Evolutionary conservation across 2,329 filamentous ascomycete species (phyloP), one percentile per base, ranked within the genome.

Genomic region (Aspergillus neotritici): DNA sequence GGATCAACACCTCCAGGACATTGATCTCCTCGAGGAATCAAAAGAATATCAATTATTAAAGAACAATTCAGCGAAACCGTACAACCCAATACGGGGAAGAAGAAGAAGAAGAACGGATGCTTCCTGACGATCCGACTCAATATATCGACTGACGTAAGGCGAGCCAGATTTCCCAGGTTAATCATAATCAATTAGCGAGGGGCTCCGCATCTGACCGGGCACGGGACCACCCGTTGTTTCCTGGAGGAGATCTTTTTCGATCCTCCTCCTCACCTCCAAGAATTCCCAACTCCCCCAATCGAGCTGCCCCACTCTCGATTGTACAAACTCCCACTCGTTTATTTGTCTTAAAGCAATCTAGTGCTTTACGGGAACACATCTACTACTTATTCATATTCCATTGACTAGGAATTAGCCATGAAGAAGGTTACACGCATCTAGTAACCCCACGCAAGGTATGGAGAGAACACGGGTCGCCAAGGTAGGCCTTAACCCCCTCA

Each of bases 391-490:
- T 11, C 31, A 29, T n/a, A 38, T 8, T 31, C 36, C 25, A 30
- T 31, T 15, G 25, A 17, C 13, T 25, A 31, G 34, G 13, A 37
- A 32, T 37, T 41, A 48, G 47, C 44, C 47, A 66, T 65, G 64
- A 65, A 25, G 21, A 25, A 64, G 53, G 47, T 57, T 45, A 53
- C 55, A 54, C 56, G 55, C 53, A 51, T 50, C 46, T 47, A 60
- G 54, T 60, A 55, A 65, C 53, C 47, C 52, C 48, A 50, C 21
- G 5, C 7, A 56, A 58, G 62, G 58, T 55, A 70, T 70, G 67
- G 67, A 70, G 55, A 67, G 56, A 63, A 70, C 67, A 64, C 66
- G 66, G 50, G 56, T 70, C 42, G 66, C 67, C 51, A 70, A 69
- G 66, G 67, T 70, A 44, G 29, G 55, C 46, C 39, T 29, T 28